Base-by-base conservation (phyloP, 805 yeast genomes). In the Blastobotrys attinorum region DNA sequence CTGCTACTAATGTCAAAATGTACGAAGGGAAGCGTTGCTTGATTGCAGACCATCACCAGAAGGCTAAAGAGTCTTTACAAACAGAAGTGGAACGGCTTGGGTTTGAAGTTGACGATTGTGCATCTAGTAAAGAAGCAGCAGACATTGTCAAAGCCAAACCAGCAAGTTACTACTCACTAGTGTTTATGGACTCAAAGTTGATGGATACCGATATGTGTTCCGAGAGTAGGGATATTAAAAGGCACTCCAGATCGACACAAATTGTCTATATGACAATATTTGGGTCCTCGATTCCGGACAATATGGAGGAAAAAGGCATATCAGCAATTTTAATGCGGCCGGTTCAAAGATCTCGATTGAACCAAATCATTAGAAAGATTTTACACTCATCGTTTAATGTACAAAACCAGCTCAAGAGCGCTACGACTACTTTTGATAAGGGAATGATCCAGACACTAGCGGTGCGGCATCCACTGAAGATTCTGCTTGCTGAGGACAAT, bases 401-500 rank as follows among this genome's bases (percentile, higher is more conserved):
- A n/a, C 40, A 40, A 10, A 46, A 37, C 29, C 52, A 48, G 32
- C 47, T 48, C 37, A 42, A 42, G 43, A 40, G 36, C 23, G 49
- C 47, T 8, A 40, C 47, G 23, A 42, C 50, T n/a, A 45, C 53
- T 16, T 44, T 47, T 20, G 53, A 49, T 36, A 51, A 48, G 42
- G 54, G 56, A 17, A 46, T 53, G 52, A 27, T 52, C 3, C 43
- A 47, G 42, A 43, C 54, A 22, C 34, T 52, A 39, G 52, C 54
- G 3, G 44, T 44, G 22, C 47, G 54, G 15, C 57, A 53, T 18
- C 80, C 80, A 3, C 61, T 78, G 22, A 56, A 63, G 23, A 74
- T 75, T 17, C 53, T 75, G 31, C 52, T 75, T 11, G 80, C 77
- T 1, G 80, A 75, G 49, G 80, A 75, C 49, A 76, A 75, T 46